phyloP scores from a whole-genome alignment of 1,139 yeast species.

The Hyphopichia fennica region DNA sequence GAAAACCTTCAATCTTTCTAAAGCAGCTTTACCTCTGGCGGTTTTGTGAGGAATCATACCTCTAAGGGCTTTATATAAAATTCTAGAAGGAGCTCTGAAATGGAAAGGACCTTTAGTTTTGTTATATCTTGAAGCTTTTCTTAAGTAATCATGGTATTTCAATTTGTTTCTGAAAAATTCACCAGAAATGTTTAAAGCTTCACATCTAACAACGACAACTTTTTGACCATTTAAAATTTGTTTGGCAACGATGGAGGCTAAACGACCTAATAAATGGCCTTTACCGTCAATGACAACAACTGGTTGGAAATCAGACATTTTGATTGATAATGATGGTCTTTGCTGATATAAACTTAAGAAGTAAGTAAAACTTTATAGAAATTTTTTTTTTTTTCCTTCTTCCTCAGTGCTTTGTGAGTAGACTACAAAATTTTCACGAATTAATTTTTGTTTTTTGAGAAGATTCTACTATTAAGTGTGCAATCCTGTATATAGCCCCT shows the following conservation, averaged over 20 bases:
- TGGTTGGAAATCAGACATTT: slow-evolving; percentile 90
- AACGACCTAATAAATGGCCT: slow-evolving; percentile 99
- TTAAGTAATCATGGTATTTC: slow-evolving; percentile 99
- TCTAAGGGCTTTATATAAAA: slow-evolving; percentile 98
- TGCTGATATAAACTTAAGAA: background rate
- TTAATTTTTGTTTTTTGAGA: background rate
- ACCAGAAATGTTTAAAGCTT: slow-evolving; percentile 98
- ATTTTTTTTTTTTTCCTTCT: slow-evolving; percentile 1
- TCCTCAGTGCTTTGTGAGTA: background rate
- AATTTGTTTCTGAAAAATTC: slow-evolving; percentile 99
- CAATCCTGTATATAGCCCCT: background rate
- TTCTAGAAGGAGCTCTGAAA: slow-evolving; percentile 99
- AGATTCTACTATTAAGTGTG: background rate
- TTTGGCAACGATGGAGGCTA: slow-evolving; percentile 98
- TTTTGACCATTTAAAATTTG: slow-evolving; percentile 98
- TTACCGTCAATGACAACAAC: slow-evolving; percentile 98
- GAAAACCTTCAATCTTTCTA: slow-evolving; percentile 98
- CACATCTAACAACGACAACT: slow-evolving; percentile 96
- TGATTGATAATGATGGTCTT: background rate
- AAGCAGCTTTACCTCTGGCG: slow-evolving; percentile 99
- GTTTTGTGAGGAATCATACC: slow-evolving; percentile 99
- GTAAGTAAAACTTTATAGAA: background rate
- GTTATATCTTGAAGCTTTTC: slow-evolving; percentile 99
- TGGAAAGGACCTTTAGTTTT: slow-evolving; percentile 99
- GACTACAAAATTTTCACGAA: slow-evolving; percentile 3